Evolutionary conservation across 2,329 filamentous ascomycete genomes (phyloP), one percentile per base, ranked within the genome.

Genomic region (Graphiopsis chlorocephala): DNA sequence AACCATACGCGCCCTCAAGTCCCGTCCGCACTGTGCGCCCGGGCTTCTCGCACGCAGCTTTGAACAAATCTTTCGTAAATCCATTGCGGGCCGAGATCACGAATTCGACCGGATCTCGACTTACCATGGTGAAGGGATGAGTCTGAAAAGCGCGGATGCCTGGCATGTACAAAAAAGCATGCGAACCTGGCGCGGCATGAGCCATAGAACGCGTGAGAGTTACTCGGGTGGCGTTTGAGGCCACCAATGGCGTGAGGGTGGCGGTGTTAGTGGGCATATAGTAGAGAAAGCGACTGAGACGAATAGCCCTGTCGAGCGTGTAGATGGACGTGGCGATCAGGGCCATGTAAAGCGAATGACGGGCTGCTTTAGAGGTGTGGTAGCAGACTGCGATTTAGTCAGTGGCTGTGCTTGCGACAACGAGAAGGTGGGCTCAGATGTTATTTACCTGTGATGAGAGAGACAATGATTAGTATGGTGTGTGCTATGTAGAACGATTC

Each of bases 1-100:
- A 53, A 11, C 73, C 72, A 63, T 75, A 75, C 0, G 72, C 72
- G 10, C 73, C 73, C 38, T 74, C 73, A 11, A 74, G 55, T 2
- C 68, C 65, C 2, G 66, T 69, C 26, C 64, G 33, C 28, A 68
- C 63, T 31, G 57, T 68, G 11, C 29, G 23, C 3, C 65, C 64
- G 1, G 69, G 69, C 38, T 64, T 56, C 38, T 64, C 53, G 59
- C 58, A 64, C 7, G 71, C 71, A 10, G 66, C 38, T n/a, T 62
- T 58, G 57, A 69, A 66, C 12, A 72, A 62, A 5, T 38, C 61
- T 48, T 59, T 64, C 1, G 70, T 71, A 60, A 72, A 72, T 0
- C 71, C 71, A 23, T 68, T 61, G 6, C 65, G 61, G 15, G 69
- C 66, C 52, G 68, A 66, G 56, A 71, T 59, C 11, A 72, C 63